Conservation (phyloP, 495 filamentous ascomycete genomes). For the Stereocaulon alpinum region DNA sequence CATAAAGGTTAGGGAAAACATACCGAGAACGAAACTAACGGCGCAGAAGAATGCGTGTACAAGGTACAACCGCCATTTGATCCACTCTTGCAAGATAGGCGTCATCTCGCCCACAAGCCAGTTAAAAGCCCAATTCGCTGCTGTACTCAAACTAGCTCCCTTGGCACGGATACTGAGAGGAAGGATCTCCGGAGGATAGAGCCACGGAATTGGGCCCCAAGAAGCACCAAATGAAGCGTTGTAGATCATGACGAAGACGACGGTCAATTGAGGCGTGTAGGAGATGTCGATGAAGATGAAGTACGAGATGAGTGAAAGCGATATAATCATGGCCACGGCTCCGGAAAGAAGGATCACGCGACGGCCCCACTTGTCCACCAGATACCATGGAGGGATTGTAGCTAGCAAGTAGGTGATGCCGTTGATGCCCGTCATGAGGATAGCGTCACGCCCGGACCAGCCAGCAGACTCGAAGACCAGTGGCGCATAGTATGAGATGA, state of each 20-base stretch:
- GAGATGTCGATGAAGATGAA: conserved; percentile 80
- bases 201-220: conserved; percentile 98
- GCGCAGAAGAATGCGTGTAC: conserved; percentile 97
- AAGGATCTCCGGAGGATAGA: conserved; percentile 95
- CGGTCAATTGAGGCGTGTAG: conserved; percentile 71
- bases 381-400: conserved; percentile 93
- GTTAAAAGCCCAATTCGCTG: conserved; percentile 97
- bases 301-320: conserved; percentile 88
- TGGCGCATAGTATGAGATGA: conserved; percentile 97
- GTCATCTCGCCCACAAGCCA: conserved; percentile 95
- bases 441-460: conserved; percentile 80
- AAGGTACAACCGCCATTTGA: conserved; percentile 87
- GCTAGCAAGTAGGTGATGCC: conserved; percentile 82
- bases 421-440: conserved; percentile 97
- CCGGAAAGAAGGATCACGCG: conserved; percentile 84
- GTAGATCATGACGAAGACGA: conserved; percentile 94
- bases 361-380: conserved; percentile 88
- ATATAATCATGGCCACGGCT: conserved; percentile 80
- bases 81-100: conserved; percentile 79
- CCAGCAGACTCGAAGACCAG: conserved; percentile 93
- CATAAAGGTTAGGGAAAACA: conserved; percentile 29
- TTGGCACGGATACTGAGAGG: conserved; percentile 96
- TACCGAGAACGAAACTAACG: conserved; percentile 91
- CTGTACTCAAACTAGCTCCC: conserved; percentile 92
- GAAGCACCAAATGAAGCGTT: conserved; percentile 96